Conservation (phyloP, 176 grass and related monocot genomes). For the Eremochloa ophiuroides region DNA sequence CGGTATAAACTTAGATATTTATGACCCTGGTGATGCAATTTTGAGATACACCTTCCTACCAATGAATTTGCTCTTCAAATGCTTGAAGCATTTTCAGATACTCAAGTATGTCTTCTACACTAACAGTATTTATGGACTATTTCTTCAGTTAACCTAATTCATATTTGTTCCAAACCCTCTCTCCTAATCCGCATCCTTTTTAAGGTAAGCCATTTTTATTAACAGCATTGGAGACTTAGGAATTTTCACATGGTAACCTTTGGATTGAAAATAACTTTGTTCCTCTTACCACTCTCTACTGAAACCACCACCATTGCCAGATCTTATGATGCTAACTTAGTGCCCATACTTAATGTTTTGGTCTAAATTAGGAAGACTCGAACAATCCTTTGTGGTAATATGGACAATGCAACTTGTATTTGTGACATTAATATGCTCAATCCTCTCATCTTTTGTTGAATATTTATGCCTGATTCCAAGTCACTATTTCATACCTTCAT, state of each 20-base stretch:
- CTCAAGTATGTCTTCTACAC: conserved; percentile 9
- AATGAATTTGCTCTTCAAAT: not conserved
- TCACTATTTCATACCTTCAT: not conserved
- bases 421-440: not conserved
- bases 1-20: conserved; percentile 3
- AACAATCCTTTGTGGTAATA: not conserved
- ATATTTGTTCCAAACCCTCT: conserved; percentile 13
- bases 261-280: not conserved
- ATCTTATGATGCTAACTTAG: not conserved
- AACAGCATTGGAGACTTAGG: not conserved
- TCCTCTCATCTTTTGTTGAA: not conserved
- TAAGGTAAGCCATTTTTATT: not conserved
- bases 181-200: not conserved
- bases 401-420: not conserved
- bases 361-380: not conserved
- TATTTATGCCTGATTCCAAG: not conserved
- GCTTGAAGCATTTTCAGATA: not conserved
- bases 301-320: not conserved
- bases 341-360: not conserved
- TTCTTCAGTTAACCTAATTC: not conserved
- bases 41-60: not conserved
- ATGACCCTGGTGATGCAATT: not conserved
- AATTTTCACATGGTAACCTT: not conserved
- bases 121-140: not conserved
- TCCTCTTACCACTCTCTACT: not conserved